Evolutionary conservation across 176 grass and related monocot genomes (phyloP).

Genomic region (Oryza glumipatula): DNA sequence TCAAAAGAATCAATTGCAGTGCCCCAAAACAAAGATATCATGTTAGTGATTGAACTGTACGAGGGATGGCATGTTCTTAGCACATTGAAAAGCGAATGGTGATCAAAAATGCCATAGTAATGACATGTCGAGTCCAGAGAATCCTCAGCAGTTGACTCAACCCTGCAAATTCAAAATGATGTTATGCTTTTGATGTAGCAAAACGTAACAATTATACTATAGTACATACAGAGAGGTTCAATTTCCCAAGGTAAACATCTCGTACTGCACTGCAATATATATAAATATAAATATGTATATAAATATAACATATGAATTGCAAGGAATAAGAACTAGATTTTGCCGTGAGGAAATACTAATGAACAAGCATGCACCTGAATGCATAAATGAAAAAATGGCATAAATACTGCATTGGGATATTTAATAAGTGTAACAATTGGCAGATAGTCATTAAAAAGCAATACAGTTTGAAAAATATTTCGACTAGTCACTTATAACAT

Average conservation of each 20-base stretch:
- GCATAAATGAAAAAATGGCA: background rate
- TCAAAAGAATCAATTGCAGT: constrained; percentile 45
- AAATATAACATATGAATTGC: constrained; percentile 13
- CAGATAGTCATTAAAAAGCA: constrained; percentile 14
- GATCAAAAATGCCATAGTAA: constrained; percentile 77
- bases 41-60: constrained; percentile 62
- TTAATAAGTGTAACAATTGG: constrained; percentile 5
- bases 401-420: background rate
- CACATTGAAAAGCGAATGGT: constrained; percentile 59
- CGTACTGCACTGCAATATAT: constrained; percentile 10
- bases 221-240: constrained; percentile 32
- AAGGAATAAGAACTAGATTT: constrained; percentile 16
- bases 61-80: constrained; percentile 63
- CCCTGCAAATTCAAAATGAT: constrained; percentile 63
- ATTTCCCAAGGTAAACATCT: constrained; percentile 24
- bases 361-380: background rate
- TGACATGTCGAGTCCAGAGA: constrained; percentile 53
- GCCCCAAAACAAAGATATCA: constrained; percentile 58
- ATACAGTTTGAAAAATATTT: constrained; percentile 2
- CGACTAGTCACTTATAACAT: constrained; percentile 16
- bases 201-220: constrained; percentile 26
- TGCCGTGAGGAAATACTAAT: constrained; percentile 20
- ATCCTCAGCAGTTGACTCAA: constrained; percentile 63
- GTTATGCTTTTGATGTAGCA: constrained; percentile 35
- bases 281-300: background rate